A percentile compares a stretch with the other conserved stretches of the same genome.
Conservation (phyloP, 768 basidiomycete genomes). For the Serendipita sp. region DNA sequence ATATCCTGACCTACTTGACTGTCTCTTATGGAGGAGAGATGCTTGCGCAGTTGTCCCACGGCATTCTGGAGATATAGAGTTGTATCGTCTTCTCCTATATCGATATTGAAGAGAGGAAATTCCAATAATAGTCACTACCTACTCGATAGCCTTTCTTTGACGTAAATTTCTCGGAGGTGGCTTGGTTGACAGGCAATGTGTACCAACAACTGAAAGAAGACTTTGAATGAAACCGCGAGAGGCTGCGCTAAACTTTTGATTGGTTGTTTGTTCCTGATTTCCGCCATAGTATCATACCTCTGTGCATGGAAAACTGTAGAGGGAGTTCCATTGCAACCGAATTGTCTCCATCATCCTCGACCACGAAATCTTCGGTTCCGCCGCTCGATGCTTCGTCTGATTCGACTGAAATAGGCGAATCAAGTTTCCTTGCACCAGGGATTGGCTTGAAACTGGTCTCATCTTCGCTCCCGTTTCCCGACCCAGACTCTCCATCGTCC, state of each 20-base stretch:
- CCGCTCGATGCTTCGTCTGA: neutral
- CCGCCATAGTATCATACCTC: no score
- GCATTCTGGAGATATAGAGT: neutral
- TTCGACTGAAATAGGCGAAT: neutral
- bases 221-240: neutral
- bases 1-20: neutral
- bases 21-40: neutral
- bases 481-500: neutral
- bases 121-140: neutral
- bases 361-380: neutral
- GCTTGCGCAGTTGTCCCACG: neutral
- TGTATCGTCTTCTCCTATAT: neutral
- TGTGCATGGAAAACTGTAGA: neutral
- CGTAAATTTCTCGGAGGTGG: neutral
- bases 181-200: constrained; percentile 3
- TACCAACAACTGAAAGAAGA: constrained; percentile 3
- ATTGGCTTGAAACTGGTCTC: neutral
- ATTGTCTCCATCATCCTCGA: neutral
- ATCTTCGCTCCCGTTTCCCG: neutral
- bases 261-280: no score
- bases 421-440: neutral
- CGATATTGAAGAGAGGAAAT: neutral
- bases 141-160: neutral
- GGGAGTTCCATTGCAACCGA: neutral
- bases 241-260: neutral